Evolutionary conservation across 2,329 filamentous ascomycete genomes (phyloP), one percentile per base, ranked within the genome.

Genomic region (Shiraia sp.): DNA sequence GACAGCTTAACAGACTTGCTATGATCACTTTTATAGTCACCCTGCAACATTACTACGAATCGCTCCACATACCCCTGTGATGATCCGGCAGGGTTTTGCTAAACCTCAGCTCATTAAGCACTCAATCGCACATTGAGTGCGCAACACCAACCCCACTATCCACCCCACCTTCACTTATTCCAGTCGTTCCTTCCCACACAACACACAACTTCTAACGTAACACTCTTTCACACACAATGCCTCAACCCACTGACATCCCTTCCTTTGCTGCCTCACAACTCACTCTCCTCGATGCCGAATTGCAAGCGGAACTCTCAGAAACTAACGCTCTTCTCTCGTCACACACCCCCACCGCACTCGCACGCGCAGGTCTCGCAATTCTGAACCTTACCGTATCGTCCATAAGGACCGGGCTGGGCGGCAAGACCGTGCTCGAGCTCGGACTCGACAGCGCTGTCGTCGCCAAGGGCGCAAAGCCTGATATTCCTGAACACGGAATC

Each of bases 351-450:
- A 73, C 79, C 0, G 76, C 81, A 1, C 81, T 95, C 10, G 81
- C 88, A 62, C 83, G 86, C 44, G 87, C 87, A 5, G 89, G 89
- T n/a, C 78, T 90, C 28, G 89, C 89, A 23, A 76, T 93, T 57
- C 82, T 83, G 12, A 92, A 91, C 68, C 81, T 97, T 7, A 74
- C 81, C 23, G 74, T 95, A 24, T 75, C 79, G 9, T 85, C 87
- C 13, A 87, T 88, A 63, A 85, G 91, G 22, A 99, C 93, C 0
- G 93, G 93, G 0, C 77, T 96, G 26, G 93, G 91, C 12, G 93
- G 93, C n/a, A 88, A 90, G 51, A 90, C 88, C 0, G 86, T 99
- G 2, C 74, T 96, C 3, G 91, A 96, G 67, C 82, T 99, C 5
- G 75, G 73, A 12, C 75, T 82, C 0, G 92, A 96, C 60, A 72